phyloP scores from a whole-genome alignment of 1,284 basidiomycete species.

The Boletus sp. region DNA sequence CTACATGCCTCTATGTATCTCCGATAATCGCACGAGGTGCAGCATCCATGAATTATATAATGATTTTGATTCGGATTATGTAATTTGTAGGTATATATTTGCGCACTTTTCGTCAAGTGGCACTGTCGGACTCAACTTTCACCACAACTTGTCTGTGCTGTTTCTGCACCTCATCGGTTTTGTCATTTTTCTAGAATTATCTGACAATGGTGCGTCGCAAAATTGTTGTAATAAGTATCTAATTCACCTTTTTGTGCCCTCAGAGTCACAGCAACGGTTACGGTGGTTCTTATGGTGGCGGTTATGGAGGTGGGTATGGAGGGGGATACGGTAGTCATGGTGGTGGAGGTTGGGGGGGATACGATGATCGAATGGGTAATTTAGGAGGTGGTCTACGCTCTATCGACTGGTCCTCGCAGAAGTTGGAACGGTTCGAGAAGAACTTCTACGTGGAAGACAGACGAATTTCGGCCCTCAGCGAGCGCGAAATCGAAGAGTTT shows the following conservation, averaged over 20 bases:
- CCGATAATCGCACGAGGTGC: too few species aligned
- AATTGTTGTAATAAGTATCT: neutral
- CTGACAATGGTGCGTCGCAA: slow-evolving; percentile 25
- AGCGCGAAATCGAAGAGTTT: slow-evolving; percentile 88
- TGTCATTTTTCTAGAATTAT: slow-evolving; percentile 1
- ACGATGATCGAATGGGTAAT: slow-evolving; percentile 48
- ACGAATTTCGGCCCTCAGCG: slow-evolving; percentile 73
- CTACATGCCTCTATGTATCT: neutral
- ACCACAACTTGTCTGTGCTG: slow-evolving; percentile 19
- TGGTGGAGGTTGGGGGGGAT: slow-evolving; percentile 44
- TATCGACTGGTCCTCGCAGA: slow-evolving; percentile 80
- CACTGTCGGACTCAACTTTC: slow-evolving; percentile 13
- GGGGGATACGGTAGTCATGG: slow-evolving; percentile 34
- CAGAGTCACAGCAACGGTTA: slow-evolving; percentile 39
- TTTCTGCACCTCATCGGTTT: slow-evolving; percentile 1
- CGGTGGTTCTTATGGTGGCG: slow-evolving; percentile 34
- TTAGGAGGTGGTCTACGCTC: slow-evolving; percentile 81
- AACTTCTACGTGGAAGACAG: slow-evolving; percentile 98
- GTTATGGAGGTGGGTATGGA: slow-evolving; percentile 33
- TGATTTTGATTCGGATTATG: slow-evolving; percentile 5
- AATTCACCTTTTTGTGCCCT: slow-evolving; percentile 11
- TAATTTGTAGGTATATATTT: slow-evolving; percentile 20
- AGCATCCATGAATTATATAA: slow-evolving; percentile 3
- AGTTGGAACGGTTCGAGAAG: slow-evolving; percentile 85
- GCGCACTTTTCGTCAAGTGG: slow-evolving; percentile 14